Percentiles rank a stretch among this genome's conserved stretches.
These are phyloP conservation scores for Talaromyces pinophilus DNA, from an alignment of 2,329 filamentous ascomycete species.

Conservation along the genomic window DNA sequence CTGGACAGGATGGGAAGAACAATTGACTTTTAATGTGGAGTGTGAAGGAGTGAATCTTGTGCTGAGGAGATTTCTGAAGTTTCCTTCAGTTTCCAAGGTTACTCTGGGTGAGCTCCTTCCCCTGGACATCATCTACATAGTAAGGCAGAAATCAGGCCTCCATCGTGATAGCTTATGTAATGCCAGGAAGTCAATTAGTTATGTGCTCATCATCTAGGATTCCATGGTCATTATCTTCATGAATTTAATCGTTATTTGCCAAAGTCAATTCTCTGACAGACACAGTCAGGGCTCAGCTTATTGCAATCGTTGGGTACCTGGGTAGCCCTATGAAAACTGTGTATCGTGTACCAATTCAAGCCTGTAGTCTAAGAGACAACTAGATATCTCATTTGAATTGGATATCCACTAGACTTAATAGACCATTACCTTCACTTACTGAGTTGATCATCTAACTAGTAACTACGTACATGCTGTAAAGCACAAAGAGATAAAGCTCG, in stretches of 20 bases:
- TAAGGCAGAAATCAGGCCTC: slow-evolving; percentile 2
- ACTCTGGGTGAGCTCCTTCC: neutral
- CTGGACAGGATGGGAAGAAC: neutral
- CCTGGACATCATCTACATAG: neutral
- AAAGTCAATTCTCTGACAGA: neutral
- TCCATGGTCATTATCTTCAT: neutral
- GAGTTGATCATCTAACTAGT: neutral
- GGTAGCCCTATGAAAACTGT: neutral
- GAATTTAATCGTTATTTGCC: neutral
- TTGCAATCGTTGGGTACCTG: neutral
- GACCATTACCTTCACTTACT: neutral
- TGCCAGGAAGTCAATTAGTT: neutral
- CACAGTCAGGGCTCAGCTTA: neutral
- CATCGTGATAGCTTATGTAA: neutral
- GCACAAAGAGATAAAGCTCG: slow-evolving; percentile 29
- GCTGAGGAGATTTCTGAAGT: neutral
- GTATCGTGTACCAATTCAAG: neutral
- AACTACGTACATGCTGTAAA: neutral
- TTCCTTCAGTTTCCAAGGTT: neutral
- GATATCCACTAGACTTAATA: neutral
- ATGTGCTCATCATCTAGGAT: neutral
- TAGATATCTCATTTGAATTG: neutral
- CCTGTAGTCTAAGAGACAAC: neutral
- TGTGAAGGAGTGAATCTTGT: neutral
- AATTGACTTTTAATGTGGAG: neutral